Conservation (phyloP, 139 green algal species). For the Asterochloris sp. region DNA sequence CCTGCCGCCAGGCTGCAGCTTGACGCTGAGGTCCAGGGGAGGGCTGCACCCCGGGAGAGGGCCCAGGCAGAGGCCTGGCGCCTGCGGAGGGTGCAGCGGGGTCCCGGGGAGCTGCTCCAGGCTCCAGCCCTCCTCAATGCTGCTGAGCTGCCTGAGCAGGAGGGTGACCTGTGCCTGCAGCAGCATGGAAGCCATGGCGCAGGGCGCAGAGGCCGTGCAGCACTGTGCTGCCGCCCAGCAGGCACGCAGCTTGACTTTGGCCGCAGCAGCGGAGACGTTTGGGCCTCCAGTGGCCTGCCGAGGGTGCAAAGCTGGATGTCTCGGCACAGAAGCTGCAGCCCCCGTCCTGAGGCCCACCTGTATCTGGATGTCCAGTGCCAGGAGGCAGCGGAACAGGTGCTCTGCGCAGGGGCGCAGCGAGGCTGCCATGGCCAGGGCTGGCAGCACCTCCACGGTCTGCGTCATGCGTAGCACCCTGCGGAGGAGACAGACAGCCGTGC, state of each 20-base stretch:
- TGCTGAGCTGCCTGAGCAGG: no score
- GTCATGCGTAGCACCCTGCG: constrained; percentile 40
- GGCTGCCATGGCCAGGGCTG: constrained; percentile 34
- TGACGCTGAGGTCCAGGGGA: no score
- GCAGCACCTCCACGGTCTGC: constrained; percentile 42
- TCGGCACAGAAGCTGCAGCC: background rate
- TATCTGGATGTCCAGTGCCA: constrained; percentile 25
- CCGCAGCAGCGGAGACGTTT: background rate
- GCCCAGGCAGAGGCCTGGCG: no score
- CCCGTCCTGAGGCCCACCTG: background rate
- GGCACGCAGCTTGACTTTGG: background rate
- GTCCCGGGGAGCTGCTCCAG: no score
- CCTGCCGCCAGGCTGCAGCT: background rate
- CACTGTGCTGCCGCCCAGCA: background rate
- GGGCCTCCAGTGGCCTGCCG: no score
- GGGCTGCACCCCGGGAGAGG: no score
- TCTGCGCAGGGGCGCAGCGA: constrained; percentile 19
- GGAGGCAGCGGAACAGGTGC: constrained; percentile 23
- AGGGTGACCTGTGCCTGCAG: no score
- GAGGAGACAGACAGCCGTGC: constrained; percentile 15
- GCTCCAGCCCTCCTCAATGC: no score
- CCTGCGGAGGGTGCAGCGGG: no score
- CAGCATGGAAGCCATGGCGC: no score
- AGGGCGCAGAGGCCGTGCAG: background rate
- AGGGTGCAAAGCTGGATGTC: no score